Base-by-base conservation (phyloP, 2,329 filamentous ascomycete genomes). In the Alternaria triticimaculans region DNA sequence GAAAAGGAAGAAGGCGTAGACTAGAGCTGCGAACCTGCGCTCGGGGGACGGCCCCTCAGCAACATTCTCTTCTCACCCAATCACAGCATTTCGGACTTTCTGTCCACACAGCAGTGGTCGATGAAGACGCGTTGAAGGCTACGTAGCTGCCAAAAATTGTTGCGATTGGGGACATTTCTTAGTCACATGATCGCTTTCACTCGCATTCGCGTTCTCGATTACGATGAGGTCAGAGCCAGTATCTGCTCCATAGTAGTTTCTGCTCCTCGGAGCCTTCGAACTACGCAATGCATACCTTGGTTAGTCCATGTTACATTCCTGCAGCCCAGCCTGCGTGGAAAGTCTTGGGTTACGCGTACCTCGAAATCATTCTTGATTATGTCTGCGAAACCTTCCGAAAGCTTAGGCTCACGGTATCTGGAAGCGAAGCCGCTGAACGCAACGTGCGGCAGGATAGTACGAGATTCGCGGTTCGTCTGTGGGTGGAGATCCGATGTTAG, bases 371-470 rank as follows among this genome's bases (percentile, higher is more conserved):
- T 83, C 58, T 88, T 87, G 1, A 87, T 84, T 37, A 99, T 87
- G 69, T 97, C 93, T 67, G 91, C 83, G 73, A 97, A 97, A 0
- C 95, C 95, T 80, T 99, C 96, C 12, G 87, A 85, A 2, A 87
- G 63, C 43, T 85, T 86, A 1, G 95, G 96, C 69, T 90, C 86
- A 68, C 89, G 88, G 80, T 92, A 96, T 57, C 92, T 87, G 9
- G 89, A 87, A 15, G 85, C 83, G 75, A 93, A 99, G 12, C 89
- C 87, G 23, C 86, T 88, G 78, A 97, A 98, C 0, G 96, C 95
- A 66, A 96, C 84, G 48, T 87, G 88, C 0, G 95, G 94, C 6
- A 99, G 85, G 2, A 88, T 85, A 0, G 85, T 82, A 66, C 96
- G 87, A 23, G 88, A 87, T 79, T 98, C 95, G 2, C 94, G 95